phyloP scores from a whole-genome alignment of 176 grass and related monocot genomes.

The Ensete ventricosum region DNA sequence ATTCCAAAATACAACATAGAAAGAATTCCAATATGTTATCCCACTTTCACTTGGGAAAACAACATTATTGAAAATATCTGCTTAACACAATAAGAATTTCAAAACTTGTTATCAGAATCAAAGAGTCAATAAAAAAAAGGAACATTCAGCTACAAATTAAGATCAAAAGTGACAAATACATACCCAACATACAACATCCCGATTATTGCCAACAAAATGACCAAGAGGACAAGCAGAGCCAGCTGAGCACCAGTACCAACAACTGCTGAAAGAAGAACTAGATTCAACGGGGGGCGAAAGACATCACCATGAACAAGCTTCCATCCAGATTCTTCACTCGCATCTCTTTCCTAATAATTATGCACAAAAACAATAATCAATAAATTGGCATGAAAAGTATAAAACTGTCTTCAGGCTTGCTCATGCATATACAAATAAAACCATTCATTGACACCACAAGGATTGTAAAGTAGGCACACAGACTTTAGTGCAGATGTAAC shows the following conservation, averaged over 20 bases:
- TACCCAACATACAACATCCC: constrained; percentile 97
- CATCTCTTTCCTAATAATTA: constrained; percentile 77
- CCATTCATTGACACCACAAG: background rate
- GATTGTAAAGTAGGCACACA: background rate
- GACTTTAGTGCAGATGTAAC: background rate
- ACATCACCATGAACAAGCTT: constrained; percentile 99
- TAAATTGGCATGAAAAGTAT: background rate
- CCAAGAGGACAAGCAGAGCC: constrained; percentile 73
- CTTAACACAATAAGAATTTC: background rate
- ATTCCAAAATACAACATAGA: no score
- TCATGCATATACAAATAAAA: background rate
- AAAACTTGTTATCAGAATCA: background rate
- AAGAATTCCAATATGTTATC: background rate
- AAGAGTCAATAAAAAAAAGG: background rate
- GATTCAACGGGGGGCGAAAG: constrained; percentile 56
- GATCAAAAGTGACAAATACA: constrained; percentile 11
- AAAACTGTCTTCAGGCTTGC: background rate
- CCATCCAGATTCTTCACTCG: constrained; percentile 97
- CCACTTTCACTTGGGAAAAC: background rate
- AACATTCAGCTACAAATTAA: background rate
- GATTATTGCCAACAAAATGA: constrained; percentile 88
- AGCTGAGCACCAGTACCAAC: constrained; percentile 88
- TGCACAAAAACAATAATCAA: background rate
- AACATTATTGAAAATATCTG: background rate
- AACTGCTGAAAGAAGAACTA: constrained; percentile 71